These are phyloP conservation scores for Polyporus arcularius DNA, from an alignment of 768 basidiomycete genomes.

Conservation along the genomic window DNA sequence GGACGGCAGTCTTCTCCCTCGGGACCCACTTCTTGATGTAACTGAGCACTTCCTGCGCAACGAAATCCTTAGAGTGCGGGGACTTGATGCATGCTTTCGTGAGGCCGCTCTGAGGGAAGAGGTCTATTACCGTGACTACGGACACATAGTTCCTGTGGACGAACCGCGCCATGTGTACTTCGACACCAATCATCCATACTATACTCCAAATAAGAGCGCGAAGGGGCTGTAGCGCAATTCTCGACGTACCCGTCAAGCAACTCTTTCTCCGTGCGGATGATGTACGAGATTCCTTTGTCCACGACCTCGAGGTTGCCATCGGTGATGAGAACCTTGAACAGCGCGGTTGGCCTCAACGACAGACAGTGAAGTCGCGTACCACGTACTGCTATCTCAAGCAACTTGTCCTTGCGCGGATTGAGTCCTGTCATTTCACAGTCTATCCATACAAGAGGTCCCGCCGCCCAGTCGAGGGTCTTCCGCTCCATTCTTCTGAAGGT, in stretches of 20 bases:
- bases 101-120: slow-evolving; percentile 65
- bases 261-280: slow-evolving; percentile 72
- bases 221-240: not conserved
- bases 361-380: too few relatives aligned
- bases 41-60: slow-evolving; percentile 58
- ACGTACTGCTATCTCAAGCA: slow-evolving; percentile 78
- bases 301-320: slow-evolving; percentile 80
- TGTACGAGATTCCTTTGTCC: slow-evolving; percentile 77
- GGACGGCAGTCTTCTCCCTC: slow-evolving; percentile 53
- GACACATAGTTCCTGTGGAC: slow-evolving; percentile 18
- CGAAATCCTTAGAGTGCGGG: slow-evolving; percentile 58
- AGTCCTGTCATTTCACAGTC: slow-evolving; percentile 91
- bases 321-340: slow-evolving; percentile 76
- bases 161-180: slow-evolving; percentile 73
- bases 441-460: slow-evolving; percentile 78
- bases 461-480: slow-evolving; percentile 44
- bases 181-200: slow-evolving; percentile 93
- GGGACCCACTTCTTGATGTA: slow-evolving; percentile 92
- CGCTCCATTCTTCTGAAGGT: slow-evolving; percentile 5
- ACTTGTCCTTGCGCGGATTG: slow-evolving; percentile 61
- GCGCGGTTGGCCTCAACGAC: too few relatives aligned
- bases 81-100: slow-evolving; percentile 80
- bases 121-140: not conserved
- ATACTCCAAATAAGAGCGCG: not conserved
- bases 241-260: slow-evolving; percentile 65